phyloP scores from a whole-genome alignment of 164 flowering plant species.

The Pachysandra terminalis region DNA sequence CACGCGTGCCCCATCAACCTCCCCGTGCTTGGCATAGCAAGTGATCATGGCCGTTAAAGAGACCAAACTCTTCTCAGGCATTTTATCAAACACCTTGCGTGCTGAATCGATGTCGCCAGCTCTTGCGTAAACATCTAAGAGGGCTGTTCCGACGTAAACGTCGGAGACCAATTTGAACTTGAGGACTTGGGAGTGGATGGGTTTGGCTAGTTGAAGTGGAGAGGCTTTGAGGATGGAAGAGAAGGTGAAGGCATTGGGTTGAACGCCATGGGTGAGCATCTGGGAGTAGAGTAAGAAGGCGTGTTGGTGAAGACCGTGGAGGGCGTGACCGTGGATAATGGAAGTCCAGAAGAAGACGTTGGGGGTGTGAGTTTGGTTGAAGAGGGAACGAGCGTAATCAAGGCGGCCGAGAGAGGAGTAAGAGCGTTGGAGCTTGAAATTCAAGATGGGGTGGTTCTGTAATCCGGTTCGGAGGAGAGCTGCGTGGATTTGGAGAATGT shows the following conservation, averaged over 20 bases:
- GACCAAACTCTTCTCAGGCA: conserved; percentile 62
- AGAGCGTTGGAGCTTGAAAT: conserved; percentile 76
- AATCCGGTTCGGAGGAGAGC: conserved; percentile 51
- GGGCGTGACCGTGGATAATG: conserved; percentile 42
- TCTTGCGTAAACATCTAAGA: conserved; percentile 50
- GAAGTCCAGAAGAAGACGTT: conserved; percentile 58
- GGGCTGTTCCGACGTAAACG: too few relatives aligned
- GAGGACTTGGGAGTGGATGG: conserved; percentile 48
- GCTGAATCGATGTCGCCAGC: conserved; percentile 57
- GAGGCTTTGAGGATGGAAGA: conserved; percentile 58
- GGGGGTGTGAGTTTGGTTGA: conserved; percentile 35
- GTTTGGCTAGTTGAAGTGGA: conserved; percentile 31
- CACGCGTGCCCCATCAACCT: conserved; percentile 42
- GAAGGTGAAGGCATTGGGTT: conserved; percentile 68
- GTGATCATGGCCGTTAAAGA: conserved; percentile 68
- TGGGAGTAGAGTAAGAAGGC: conserved; percentile 47
- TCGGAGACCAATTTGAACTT: conserved; percentile 48
- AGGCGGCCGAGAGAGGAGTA: conserved; percentile 57
- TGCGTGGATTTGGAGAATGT: conserved; percentile 68
- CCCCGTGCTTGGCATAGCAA: conserved; percentile 59
- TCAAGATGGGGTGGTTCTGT: conserved; percentile 40
- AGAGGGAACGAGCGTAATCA: conserved; percentile 40
- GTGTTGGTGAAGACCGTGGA: conserved; percentile 24
- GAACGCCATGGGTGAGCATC: conserved; percentile 45
- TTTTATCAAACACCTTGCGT: conserved; percentile 48